phyloP scores from a whole-genome alignment of 192 early-diverging fungal species.

The Linderina pennispora region DNA sequence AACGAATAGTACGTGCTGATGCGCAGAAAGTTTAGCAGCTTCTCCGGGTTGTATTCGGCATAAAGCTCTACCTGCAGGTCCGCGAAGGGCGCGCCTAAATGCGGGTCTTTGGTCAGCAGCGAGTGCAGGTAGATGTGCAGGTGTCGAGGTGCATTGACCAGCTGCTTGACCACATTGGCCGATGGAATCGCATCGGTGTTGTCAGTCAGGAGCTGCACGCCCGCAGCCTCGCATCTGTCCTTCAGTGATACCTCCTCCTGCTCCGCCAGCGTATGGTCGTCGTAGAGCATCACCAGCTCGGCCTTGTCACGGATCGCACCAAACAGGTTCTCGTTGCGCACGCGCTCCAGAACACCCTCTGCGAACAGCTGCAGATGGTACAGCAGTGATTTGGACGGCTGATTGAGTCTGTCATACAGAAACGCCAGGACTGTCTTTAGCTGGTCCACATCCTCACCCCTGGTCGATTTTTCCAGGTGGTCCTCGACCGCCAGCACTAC shows the following conservation, averaged over 20 bases:
- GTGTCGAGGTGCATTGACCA: conserved; percentile 51
- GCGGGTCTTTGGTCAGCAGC: conserved; percentile 53
- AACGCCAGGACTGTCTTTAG: conserved; percentile 71
- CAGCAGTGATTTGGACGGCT: conserved; percentile 72
- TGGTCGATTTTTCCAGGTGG: conserved; percentile 27
- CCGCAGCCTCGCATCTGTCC: conserved; percentile 47
- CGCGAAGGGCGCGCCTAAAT: conserved; percentile 65
- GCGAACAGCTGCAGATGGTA: conserved; percentile 70
- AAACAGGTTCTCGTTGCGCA: conserved; percentile 75
- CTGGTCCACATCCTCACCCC: conserved; percentile 38
- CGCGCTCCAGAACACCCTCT: conserved; percentile 69
- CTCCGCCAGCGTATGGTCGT: conserved; percentile 43
- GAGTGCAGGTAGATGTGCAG: conserved; percentile 92
- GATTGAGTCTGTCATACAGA: conserved; percentile 66
- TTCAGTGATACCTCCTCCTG: conserved; percentile 11
- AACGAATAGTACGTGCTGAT: conserved; percentile 71
- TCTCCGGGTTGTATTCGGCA: conserved; percentile 74
- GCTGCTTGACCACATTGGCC: conserved; percentile 62
- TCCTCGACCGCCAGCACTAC: conserved; percentile 76
- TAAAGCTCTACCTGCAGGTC: conserved; percentile 84
- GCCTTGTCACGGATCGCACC: conserved; percentile 72
- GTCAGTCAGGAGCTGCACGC: conserved; percentile 76
- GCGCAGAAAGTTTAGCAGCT: conserved; percentile 80
- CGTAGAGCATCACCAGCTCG: conserved; percentile 78
- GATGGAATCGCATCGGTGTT: conserved; percentile 78